These are phyloP conservation scores for Fusarium agapanthi DNA, from an alignment of 2,329 filamentous ascomycete genomes.

Conservation along the genomic window DNA sequence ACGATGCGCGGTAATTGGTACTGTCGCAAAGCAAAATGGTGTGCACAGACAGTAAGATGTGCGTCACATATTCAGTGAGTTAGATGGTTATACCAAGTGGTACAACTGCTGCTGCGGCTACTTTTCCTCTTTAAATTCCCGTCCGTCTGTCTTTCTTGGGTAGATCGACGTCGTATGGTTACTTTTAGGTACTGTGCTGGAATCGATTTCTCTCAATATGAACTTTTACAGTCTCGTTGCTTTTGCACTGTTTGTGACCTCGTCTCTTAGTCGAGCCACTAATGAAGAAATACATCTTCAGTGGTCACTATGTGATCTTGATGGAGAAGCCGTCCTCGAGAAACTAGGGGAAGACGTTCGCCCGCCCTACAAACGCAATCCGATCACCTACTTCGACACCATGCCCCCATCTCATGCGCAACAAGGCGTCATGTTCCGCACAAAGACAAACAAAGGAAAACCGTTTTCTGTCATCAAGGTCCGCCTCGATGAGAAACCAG, in stretches of 20 bases:
- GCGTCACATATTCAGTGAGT: neutral
- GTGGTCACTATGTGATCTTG: conserved; percentile 31
- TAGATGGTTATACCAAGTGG: neutral
- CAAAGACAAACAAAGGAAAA: conserved; percentile 30
- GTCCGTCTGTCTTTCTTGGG: neutral
- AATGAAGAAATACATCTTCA: conserved; percentile 30
- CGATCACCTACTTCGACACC: conserved; percentile 36
- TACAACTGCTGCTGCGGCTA: neutral
- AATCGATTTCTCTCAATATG: neutral
- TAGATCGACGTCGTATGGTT: neutral
- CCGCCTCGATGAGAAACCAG: conserved; percentile 18
- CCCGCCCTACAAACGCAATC: conserved; percentile 30
- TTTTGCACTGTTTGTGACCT: neutral
- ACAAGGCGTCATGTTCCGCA: conserved; percentile 35
- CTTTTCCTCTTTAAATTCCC: neutral
- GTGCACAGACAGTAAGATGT: neutral
- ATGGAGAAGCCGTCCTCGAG: conserved; percentile 21
- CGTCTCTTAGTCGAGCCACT: neutral
- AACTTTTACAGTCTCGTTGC: neutral
- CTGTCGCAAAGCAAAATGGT: neutral
- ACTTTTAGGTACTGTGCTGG: neutral
- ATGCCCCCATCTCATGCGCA: conserved; percentile 30
- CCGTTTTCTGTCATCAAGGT: conserved; percentile 32
- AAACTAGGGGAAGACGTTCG: conserved; percentile 23
- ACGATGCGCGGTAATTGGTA: neutral